phyloP scores from a whole-genome alignment of 768 basidiomycete genomes.

The Trametes coccinea region DNA sequence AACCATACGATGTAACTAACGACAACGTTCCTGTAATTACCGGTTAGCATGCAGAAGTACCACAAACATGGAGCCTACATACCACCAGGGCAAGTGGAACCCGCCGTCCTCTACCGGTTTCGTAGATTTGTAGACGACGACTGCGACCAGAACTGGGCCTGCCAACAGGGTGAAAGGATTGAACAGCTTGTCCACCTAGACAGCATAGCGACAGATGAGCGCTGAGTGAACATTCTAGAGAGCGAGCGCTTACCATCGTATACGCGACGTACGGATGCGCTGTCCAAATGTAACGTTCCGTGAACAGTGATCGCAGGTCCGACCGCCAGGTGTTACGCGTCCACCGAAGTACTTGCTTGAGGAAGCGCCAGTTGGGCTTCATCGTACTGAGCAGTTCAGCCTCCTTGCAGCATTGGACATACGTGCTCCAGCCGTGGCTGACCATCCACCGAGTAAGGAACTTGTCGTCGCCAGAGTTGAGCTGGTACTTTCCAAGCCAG shows the following conservation, averaged over 20 bases:
- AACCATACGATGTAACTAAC: conserved; percentile 71
- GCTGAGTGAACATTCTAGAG: conserved; percentile 2
- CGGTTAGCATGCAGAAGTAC: not conserved
- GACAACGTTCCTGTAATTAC: conserved; percentile 61
- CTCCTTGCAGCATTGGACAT: conserved; percentile 84
- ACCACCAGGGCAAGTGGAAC: conserved; percentile 85
- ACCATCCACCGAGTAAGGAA: conserved; percentile 98
- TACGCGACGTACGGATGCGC: conserved; percentile 79
- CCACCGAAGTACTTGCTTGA: conserved; percentile 93
- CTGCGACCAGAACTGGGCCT: conserved; percentile 77
- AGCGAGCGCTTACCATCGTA: conserved; percentile 67
- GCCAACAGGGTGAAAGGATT: conserved; percentile 86
- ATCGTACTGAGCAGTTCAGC: conserved; percentile 88
- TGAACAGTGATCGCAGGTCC: conserved; percentile 86
- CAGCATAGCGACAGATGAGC: conserved; percentile 10
- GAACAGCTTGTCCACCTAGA: conserved; percentile 78
- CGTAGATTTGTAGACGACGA: conserved; percentile 79
- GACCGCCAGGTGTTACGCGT: conserved; percentile 94
- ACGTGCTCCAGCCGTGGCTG: conserved; percentile 93
- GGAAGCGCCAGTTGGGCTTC: conserved; percentile 96
- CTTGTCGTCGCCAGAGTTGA: conserved; percentile 93
- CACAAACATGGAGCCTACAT: conserved; percentile 28
- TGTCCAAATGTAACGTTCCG: conserved; percentile 86
- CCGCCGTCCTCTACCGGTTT: conserved; percentile 65
- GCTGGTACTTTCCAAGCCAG: conserved; percentile 92